Evolutionary conservation across 2,329 filamentous ascomycete genomes (phyloP).

Genomic region (Beauveria rudraprayagi): DNA sequence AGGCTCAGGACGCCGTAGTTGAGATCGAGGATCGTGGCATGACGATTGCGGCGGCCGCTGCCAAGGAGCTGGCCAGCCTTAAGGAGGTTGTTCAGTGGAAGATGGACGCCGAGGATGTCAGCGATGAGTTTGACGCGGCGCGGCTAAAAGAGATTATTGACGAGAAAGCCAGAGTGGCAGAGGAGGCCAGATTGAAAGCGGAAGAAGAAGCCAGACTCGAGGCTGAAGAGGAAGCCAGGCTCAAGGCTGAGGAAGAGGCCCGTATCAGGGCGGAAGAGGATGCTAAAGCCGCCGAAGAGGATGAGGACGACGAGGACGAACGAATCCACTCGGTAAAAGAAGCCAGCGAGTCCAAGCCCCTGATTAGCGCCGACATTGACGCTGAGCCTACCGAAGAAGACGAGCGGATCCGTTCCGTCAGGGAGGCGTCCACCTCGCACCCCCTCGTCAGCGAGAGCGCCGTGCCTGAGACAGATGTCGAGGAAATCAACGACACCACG

Average conservation of each 20-base stretch:
- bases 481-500: neutral
- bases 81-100: constrained; percentile 85
- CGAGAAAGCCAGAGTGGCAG: constrained; percentile 21
- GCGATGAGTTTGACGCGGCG: constrained; percentile 70
- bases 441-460: neutral
- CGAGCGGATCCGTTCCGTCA: constrained; percentile 1
- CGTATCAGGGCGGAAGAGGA: constrained; percentile 20
- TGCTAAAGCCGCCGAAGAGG: constrained; percentile 15
- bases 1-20: constrained; percentile 59
- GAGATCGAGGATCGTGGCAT: constrained; percentile 73
- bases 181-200: constrained; percentile 23
- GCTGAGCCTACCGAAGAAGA: neutral
- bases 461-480: neutral
- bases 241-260: constrained; percentile 15
- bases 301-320: constrained; percentile 13
- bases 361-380: neutral
- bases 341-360: constrained; percentile 2
- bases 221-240: constrained; percentile 17
- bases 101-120: constrained; percentile 62
- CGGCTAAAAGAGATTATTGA: constrained; percentile 44
- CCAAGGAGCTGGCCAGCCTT: constrained; percentile 68
- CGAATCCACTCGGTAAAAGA: constrained; percentile 16
- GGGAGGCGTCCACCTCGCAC: neutral
- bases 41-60: constrained; percentile 67
- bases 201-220: constrained; percentile 14